phyloP scores from a whole-genome alignment of 129 eudicot genomes.

The Ambrosia trifida region DNA sequence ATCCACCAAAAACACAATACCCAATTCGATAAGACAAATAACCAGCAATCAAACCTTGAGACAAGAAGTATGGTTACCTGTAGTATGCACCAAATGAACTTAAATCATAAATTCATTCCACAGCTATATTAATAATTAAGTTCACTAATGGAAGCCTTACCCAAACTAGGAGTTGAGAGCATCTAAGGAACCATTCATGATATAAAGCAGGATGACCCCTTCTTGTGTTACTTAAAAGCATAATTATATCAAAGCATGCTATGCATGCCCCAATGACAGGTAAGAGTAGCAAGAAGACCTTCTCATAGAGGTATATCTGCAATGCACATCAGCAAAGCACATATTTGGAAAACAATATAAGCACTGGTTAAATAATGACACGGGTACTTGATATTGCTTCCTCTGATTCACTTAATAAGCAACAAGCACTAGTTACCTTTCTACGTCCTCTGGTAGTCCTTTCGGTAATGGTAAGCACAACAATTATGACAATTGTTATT shows the following conservation, averaged over 20 bases:
- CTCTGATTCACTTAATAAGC: neutral
- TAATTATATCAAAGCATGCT: constrained; percentile 51
- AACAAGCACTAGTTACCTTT: constrained; percentile 40
- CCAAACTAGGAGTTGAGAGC: constrained; percentile 67
- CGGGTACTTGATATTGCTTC: constrained; percentile 8
- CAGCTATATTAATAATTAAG: neutral
- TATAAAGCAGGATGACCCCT: constrained; percentile 37
- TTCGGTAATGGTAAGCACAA: constrained; percentile 35
- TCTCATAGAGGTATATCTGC: constrained; percentile 53
- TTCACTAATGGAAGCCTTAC: constrained; percentile 36
- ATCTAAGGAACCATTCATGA: constrained; percentile 66
- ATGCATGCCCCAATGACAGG: constrained; percentile 60
- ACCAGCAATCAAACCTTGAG: constrained; percentile 44
- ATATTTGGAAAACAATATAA: neutral
- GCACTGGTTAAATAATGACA: neutral
- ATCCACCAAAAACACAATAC: constrained; percentile 74
- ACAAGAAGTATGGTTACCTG: constrained; percentile 57
- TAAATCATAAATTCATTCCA: neutral
- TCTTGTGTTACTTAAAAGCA: constrained; percentile 39
- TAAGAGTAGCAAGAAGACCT: constrained; percentile 44
- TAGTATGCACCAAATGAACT: constrained; percentile 14
- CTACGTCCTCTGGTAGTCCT: constrained; percentile 39
- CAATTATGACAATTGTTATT: constrained; percentile 44
- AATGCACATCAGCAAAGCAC: constrained; percentile 17
- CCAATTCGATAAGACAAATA: constrained; percentile 44